Evolutionary conservation across 306 rosid species (phyloP), one percentile per base, ranked within the genome.

Genomic region (Malus asiatica): DNA sequence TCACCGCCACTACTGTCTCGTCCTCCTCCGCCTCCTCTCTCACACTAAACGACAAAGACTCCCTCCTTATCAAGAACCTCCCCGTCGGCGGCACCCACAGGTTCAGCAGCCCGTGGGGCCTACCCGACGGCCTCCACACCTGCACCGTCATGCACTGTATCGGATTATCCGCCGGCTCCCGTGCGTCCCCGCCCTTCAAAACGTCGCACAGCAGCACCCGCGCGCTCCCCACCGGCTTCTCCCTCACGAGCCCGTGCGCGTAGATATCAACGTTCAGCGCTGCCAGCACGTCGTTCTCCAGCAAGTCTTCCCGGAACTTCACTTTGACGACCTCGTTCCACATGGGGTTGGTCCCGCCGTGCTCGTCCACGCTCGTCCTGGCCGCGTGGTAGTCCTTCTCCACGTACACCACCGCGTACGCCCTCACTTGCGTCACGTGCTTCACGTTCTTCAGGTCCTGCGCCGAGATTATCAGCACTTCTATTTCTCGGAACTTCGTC

Each of bases 141-240:
- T 60, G 83, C 62, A 74, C 75, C 71, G 78, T 73, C 75, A 73
- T 73, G 53, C 72, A 55, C 83, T 67, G 70, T 23, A 79, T 46
- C 42, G 78, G 78, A 66, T 79, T 73, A 13, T 79, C 74, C 19
- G 16, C 19, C 25, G 74, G 74, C 40, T 79, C 71, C 11, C 51
- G 25, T 14, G 70, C 77, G 20, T 81, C 80, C 58, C 74, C 84
- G n/a, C 80, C 74, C 30, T 76, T 71, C 73, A 76, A 27, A 3
- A 76, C 77, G 67, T 80, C 80, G 30, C 77, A 52, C 3, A 80
- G 46, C 55, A 80, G 72, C 71, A 80, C 84, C 75, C 80, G 58
- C 0, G 84, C 80, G 35, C 80, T 75, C 42, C 80, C 80, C 64
- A 80, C 74, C n/a, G 73, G 77, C 80, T 76, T 76, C 77, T 80